Evolutionary conservation across 768 basidiomycete species (phyloP), one percentile per base, ranked within the genome.

Genomic region (Leccinum incarnatum): DNA sequence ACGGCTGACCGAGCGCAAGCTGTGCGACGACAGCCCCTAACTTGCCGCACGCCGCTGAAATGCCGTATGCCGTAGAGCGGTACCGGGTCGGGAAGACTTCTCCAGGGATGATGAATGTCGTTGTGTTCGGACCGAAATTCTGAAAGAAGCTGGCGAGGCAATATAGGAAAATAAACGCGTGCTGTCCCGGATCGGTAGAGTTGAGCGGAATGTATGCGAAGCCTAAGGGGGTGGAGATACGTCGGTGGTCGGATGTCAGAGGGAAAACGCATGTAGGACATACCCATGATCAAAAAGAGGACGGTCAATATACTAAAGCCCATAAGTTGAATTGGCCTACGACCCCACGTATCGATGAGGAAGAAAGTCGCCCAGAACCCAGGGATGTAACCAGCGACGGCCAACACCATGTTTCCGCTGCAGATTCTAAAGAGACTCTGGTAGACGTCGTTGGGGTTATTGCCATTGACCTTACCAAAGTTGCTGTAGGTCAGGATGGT

Each of bases 31-130:
- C 87, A 2, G 89, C 90, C 55, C 90, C 91, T 0, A 78, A 72
- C 65, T 90, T 92, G 23, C 91, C 91, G 34, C 74, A 77, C 1
- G 89, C 91, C 12, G 91, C 90, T 3, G 83, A 84, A 25, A 91
- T 76, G n/a, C 91, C 89, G 69, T 91, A 87, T 3, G 89, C 89
- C 32, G 82, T 81, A 19, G 86, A 85, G 42, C 86, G 82, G 74
- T 84, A 90, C 25, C 84, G 78, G 2, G 91, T 92, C 0, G 90
- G 91, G 74, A 91, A 91, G 2, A 87, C 83, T 72, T 90, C 89
- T 3, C 84, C 87, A 1, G 90, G 87, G 65, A 93, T 76, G 57
- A 93, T 66, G 72, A 93, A 93, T 0, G 89, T 91, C 45, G 83
- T 81, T 6, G 83, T 85, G 21, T 80, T 82, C 40, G 51, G 62